A percentile compares a stretch with the other conserved stretches of the same genome.
Conservation (phyloP, 148 eudicot species). For the Camellia lanceoleosa region DNA sequence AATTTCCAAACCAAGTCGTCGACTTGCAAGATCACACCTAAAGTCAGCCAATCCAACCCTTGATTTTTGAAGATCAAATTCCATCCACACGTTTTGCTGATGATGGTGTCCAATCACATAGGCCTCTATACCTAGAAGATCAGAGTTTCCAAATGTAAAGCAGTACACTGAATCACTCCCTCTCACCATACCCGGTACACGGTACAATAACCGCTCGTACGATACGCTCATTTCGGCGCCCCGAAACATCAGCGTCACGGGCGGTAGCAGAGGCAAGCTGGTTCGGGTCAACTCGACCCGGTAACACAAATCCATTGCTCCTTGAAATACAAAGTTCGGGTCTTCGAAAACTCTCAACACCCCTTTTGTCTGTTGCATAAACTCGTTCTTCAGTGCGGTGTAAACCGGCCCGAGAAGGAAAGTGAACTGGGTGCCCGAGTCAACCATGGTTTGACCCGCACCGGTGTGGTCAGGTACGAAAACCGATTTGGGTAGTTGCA, state of each 20-base stretch:
- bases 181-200: conserved; percentile 46
- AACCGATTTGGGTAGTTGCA: conserved; percentile 56
- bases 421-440: conserved; percentile 90
- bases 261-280: conserved; percentile 46
- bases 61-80: conserved; percentile 67
- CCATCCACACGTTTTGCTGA: conserved; percentile 92
- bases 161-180: conserved; percentile 64
- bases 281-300: conserved; percentile 34
- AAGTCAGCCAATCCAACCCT: conserved; percentile 78
- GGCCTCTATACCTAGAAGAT: conserved; percentile 67
- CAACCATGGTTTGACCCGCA: conserved; percentile 98
- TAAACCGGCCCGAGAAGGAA: conserved; percentile 80
- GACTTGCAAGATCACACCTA: conserved; percentile 74
- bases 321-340: conserved; percentile 64
- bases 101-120: conserved; percentile 87
- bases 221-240: conserved; percentile 82
- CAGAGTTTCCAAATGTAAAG: conserved; percentile 84
- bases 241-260: conserved; percentile 63
- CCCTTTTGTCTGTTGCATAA: conserved; percentile 46
- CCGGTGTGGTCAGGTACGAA: conserved; percentile 84
- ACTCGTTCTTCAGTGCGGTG: conserved; percentile 54
- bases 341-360: conserved; percentile 41
- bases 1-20: conserved; percentile 47
- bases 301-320: conserved; percentile 78
- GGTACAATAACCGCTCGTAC: conserved; percentile 51